Base-by-base conservation (phyloP, 164 flowering plant species). In the Brasenia schreberi region DNA sequence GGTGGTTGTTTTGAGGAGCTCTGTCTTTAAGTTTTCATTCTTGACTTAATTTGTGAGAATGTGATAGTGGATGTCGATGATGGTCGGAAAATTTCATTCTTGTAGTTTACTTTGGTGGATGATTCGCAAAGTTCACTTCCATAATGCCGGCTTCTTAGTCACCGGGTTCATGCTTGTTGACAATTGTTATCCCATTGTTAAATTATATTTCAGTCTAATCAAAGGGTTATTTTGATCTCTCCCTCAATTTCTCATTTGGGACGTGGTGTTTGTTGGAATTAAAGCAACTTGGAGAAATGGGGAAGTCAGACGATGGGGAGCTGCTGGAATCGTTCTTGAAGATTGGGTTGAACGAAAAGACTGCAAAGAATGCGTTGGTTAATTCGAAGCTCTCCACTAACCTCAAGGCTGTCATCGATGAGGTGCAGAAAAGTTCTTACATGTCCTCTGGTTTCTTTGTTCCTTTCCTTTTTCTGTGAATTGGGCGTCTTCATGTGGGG, bases 351-450 rank as follows among this genome's bases (percentile, higher is more conserved):
- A 96, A 93, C 33, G 92, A 85, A 67, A 65, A 80, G 7, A 89
- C 92, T 0, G 98, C 97, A 0, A 69, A 69, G 18, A 90, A 93
- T 74, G 86, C 97, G 64, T 66, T 93, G 19, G 89, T 89, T 66
- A 93, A 93, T 67, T 81, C 78, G 64, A 93, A 90, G 76, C 92
- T 90, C 63, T 87, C 98, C 12, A 66, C 78, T 56, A 87, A 84
- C 78, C 84, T 93, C 49, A 71, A 67, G 5, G 85, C 89, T 9
- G 88, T 90, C 65, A 87, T 93, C 67, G 76, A 76, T 73, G 96
- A 93, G 98, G 97, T 87, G 69, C 52, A 10, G 5, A 44, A 10
- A 10, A 44, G 52, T 10, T 44, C 52, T 10, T 44, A 6, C 1
- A 16, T n/a, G 62, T 59, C 6, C 19, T 59, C 5, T 6, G 3